phyloP scores from a whole-genome alignment of 768 basidiomycete species.

The Hypholoma fasciculare region DNA sequence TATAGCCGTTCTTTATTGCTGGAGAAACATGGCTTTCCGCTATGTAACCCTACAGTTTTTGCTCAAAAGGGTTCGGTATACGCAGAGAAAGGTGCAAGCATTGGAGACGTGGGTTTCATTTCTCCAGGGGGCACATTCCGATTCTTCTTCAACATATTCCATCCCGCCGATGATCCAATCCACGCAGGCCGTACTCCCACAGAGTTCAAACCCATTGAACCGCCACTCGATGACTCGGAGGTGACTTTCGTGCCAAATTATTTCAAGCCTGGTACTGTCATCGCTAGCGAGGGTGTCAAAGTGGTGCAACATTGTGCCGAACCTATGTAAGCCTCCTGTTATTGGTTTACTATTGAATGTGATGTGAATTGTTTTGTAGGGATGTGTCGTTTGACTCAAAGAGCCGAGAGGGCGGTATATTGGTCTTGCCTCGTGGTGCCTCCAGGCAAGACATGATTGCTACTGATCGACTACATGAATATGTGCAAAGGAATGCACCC shows the following conservation, averaged over 20 bases:
- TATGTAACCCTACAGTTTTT: slow-evolving; percentile 1
- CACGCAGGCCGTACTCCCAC: not conserved
- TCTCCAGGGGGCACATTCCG: slow-evolving; percentile 2
- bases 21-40: slow-evolving; percentile 10
- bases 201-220: slow-evolving; percentile 5
- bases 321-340: not conserved
- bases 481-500: not conserved
- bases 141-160: slow-evolving; percentile 14
- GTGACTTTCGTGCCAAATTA: not conserved
- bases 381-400: not conserved
- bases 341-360: not conserved
- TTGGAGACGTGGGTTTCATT: slow-evolving; percentile 13
- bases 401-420: not conserved
- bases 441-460: not conserved
- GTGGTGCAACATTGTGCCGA: not conserved
- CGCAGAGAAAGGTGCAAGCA: slow-evolving; percentile 2
- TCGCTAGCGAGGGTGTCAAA: not conserved
- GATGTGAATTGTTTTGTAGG: not conserved
- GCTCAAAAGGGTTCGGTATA: not conserved
- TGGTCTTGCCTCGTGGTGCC: not conserved
- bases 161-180: slow-evolving; percentile 6
- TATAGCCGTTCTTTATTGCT: slow-evolving; percentile 5
- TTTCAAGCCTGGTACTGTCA: slow-evolving; percentile 2
- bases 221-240: not conserved
- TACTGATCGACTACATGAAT: not conserved